phyloP scores from a whole-genome alignment of 805 yeast genomes.

The Saccharomycopsis malanga region DNA sequence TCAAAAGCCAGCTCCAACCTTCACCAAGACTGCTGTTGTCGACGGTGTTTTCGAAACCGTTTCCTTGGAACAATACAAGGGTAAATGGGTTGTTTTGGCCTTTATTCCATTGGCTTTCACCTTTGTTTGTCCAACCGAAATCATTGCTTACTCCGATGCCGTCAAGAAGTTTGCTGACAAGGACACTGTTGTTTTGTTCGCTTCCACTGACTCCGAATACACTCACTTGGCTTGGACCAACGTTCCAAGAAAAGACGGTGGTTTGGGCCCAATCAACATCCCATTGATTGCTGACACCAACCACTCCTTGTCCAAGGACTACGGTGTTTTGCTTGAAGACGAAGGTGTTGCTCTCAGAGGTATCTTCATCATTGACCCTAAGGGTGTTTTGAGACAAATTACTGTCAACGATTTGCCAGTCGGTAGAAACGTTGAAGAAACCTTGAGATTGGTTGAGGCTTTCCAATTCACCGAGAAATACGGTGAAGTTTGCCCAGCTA shows the following conservation, averaged over 20 bases:
- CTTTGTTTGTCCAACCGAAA: slow-evolving; percentile 98
- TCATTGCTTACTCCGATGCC: slow-evolving; percentile 97
- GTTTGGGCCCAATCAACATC: slow-evolving; percentile 90
- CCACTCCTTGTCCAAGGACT: slow-evolving; percentile 90
- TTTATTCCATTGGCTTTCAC: slow-evolving; percentile 99
- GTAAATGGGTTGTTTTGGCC: slow-evolving; percentile 95
- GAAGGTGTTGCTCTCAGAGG: slow-evolving; percentile 98
- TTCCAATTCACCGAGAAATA: slow-evolving; percentile 99
- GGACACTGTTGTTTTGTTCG: slow-evolving; percentile 84
- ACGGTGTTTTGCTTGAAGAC: slow-evolving; percentile 95
- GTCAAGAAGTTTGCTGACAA: slow-evolving; percentile 80
- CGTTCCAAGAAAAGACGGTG: slow-evolving; percentile 94
- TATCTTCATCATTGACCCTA: slow-evolving; percentile 94
- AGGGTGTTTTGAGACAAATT: slow-evolving; percentile 89
- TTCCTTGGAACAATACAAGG: slow-evolving; percentile 90
- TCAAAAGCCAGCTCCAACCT: slow-evolving; percentile 94
- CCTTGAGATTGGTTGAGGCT: slow-evolving; percentile 95
- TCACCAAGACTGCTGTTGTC: slow-evolving; percentile 95
- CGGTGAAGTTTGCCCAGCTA: slow-evolving; percentile 99
- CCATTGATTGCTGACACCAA: slow-evolving; percentile 96
- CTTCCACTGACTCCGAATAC: slow-evolving; percentile 98
- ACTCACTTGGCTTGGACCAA: slow-evolving; percentile 98
- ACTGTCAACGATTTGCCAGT: slow-evolving; percentile 99
- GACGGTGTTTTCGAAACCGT: slow-evolving; percentile 96
- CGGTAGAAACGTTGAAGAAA: slow-evolving; percentile 98